Evolutionary conservation across 495 filamentous ascomycete species (phyloP), one percentile per base, ranked within the genome.

Genomic region (Neurospora sp.): DNA sequence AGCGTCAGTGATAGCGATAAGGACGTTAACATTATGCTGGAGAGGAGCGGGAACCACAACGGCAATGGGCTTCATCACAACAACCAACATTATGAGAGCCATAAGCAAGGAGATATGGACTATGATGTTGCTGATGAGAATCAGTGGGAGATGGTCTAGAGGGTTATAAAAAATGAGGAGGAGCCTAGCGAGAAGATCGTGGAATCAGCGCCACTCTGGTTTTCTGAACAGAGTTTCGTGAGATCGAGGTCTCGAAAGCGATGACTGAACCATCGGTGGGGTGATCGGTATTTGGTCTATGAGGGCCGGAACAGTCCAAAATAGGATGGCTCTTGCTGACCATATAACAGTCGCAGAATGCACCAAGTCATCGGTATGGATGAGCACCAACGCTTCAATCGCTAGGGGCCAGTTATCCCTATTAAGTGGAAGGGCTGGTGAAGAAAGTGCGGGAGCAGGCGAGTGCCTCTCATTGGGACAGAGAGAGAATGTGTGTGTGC

Each of bases 121-220:
- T 84, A 85, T 73, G 84, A 85, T 75, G 82, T 84, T 16, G 84
- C 82, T 16, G 83, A 84, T 77, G 82, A 83, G 60, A 80, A 85
- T 73, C 81, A 84, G 72, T 83, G 83, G 82, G 79, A 78, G 35
- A 54, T 75, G 31, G 16, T 60, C 16, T 76, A 72, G 38, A 20
- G 12, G 27, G 6, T 31, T 11, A 14, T 16, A 5, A 27, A 1
- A 27, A 62, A 11, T 23, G 1, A 7, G 12, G 12, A 16, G 2
- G 54, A 35, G 7, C 2, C 12, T 23, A 20, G 5, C 2, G 23
- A 27, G 11, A 46, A 46, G 44, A 54, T 54, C 5, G 4, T 23
- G 20, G 10, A 49, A 23, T 9, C 23, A 11, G 10, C n/a, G 46
- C n/a, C n/a, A 23, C n/a, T 42, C 40, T 42, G 5, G 6, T 42